phyloP scores from a whole-genome alignment of 2,329 filamentous ascomycete genomes.

The Colletotrichum cuscutae region DNA sequence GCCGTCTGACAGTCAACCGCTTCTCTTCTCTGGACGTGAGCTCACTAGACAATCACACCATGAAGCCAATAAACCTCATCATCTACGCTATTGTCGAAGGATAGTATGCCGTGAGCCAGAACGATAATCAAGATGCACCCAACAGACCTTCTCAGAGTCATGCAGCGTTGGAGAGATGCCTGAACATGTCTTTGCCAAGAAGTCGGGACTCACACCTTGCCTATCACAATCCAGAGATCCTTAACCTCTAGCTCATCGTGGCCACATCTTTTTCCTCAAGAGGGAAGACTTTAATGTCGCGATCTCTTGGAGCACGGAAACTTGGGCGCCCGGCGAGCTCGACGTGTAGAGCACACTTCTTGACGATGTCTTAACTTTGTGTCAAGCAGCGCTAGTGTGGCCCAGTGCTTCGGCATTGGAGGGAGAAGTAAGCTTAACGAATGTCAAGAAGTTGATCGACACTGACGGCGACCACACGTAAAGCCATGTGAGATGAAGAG shows the following conservation, averaged over 20 bases:
- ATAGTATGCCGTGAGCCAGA: background rate
- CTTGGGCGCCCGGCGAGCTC: background rate
- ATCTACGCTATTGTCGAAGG: background rate
- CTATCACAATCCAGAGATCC: background rate
- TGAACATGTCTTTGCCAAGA: background rate
- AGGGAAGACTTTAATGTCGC: background rate
- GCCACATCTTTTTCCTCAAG: background rate
- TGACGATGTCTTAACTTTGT: background rate
- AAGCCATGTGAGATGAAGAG: background rate
- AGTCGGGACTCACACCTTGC: background rate
- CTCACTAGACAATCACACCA: slow-evolving; percentile 7
- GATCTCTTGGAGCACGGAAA: background rate
- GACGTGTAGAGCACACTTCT: background rate
- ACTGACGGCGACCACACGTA: no score
- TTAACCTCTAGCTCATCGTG: background rate
- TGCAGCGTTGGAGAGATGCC: background rate
- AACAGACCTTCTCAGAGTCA: background rate
- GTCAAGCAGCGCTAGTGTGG: background rate
- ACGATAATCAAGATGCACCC: background rate
- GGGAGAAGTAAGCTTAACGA: background rate
- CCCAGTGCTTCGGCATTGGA: no score
- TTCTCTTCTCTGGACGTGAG: background rate
- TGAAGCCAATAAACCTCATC: background rate
- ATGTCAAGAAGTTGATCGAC: background rate
- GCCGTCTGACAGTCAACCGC: background rate